Evolutionary conservation across 192 early-diverging fungal genomes (phyloP), one percentile per base, ranked within the genome.

Genomic region (Coemansia brasiliensis): DNA sequence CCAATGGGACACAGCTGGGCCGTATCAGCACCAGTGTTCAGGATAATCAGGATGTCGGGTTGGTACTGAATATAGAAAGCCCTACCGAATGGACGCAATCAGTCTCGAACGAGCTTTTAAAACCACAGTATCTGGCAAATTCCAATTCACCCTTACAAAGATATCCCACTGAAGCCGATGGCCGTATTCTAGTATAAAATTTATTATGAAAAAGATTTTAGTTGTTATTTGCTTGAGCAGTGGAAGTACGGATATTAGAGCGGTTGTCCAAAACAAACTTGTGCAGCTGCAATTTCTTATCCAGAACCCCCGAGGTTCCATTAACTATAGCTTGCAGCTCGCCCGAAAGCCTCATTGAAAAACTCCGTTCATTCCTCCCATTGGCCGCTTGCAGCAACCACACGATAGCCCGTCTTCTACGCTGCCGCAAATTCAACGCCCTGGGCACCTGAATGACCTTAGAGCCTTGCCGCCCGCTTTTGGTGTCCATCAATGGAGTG

Each of bases 311-410:
- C 53, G 83, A 86, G 37, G 80, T 81, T 21, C 87, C 91, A 48
- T 90, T 85, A 46, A 91, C 78, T 24, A 97, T 85, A 17, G 87
- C 89, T 65, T 92, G 76, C 26, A 97, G 74, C 59, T 97, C 93
- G 11, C 65, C 83, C 15, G 87, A 90, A 46, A 97, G 67, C 5
- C 91, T 71, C 57, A 87, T 81, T 53, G 84, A 83, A 64, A 92
- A 86, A 40, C 62, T 50, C 57, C 85, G 84, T 42, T 90, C 85
- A 5, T 75, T 82, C 15, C 88, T 73, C 49, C 80, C 87, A 3
- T 77, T 65, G 0, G 86, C 86, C 8, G 90, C 86, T 21, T 93
- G 89, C 49, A 91, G 42, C 17, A 95, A 87, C 95, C 93, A 98
- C 52, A 90, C 74, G 49, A 95, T 92, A 15, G 86, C 95, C 15